A percentile compares a stretch with the other conserved stretches of the same genome.
Conservation (phyloP, 139 green algal genomes). For the Chlorella sp. region DNA sequence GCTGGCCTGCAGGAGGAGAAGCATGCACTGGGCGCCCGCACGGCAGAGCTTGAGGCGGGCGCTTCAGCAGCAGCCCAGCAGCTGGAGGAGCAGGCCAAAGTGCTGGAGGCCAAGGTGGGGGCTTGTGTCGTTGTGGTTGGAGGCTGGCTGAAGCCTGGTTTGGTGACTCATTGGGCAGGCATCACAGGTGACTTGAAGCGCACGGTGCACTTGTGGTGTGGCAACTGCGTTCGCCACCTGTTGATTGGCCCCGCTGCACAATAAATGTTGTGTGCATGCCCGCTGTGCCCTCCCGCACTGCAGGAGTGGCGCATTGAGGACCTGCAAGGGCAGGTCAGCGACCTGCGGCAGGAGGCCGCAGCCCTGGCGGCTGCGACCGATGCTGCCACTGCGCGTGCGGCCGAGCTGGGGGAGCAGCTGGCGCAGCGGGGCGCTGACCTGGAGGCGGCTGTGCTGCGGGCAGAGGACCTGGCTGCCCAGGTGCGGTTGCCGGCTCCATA, state of each 20-base stretch:
- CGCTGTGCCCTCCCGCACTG: background rate
- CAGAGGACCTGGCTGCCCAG: background rate
- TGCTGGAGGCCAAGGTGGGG: slow-evolving; percentile 15
- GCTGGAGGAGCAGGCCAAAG: background rate
- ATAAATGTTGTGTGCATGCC: no score
- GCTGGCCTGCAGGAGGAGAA: background rate
- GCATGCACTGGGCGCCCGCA: background rate
- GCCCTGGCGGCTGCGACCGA: background rate
- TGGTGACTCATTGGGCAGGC: background rate
- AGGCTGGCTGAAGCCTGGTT: background rate
- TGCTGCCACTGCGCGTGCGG: background rate
- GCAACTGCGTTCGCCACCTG: no score
- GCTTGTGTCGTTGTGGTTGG: background rate
- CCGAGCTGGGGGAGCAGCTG: background rate
- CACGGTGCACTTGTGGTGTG: no score
- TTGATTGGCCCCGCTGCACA: no score
- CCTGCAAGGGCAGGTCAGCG: slow-evolving; percentile 6
- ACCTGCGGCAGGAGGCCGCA: background rate
- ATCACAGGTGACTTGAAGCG: background rate
- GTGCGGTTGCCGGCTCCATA: background rate
- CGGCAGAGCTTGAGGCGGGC: background rate
- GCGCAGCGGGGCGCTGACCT: background rate
- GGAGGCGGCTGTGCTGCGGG: background rate
- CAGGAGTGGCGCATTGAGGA: slow-evolving; percentile 44
- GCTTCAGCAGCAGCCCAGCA: background rate